Evolutionary conservation across 495 filamentous ascomycete genomes (phyloP).

Genomic region (Glarea lozoyensis): DNA sequence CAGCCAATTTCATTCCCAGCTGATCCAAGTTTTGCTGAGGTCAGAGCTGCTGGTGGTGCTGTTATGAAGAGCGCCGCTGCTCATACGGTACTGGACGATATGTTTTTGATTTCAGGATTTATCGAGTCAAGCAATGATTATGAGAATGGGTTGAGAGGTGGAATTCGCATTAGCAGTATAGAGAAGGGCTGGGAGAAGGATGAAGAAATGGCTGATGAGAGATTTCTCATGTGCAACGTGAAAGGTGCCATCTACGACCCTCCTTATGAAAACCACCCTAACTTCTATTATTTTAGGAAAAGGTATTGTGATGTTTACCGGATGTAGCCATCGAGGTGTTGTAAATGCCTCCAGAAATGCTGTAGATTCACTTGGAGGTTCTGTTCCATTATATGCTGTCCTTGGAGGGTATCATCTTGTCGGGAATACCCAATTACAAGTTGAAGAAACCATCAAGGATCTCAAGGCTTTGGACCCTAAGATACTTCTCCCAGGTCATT

Average conservation of each 20-base stretch:
- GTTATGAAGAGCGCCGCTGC: conserved; percentile 34
- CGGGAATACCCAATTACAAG: conserved; percentile 32
- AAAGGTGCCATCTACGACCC: conserved; percentile 33
- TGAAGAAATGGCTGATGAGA: conserved; percentile 47
- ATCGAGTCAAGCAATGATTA: conserved; percentile 47
- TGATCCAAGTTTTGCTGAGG: conserved; percentile 47
- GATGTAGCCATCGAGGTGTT: conserved; percentile 54
- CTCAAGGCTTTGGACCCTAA: conserved; percentile 44
- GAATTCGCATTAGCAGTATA: conserved; percentile 34
- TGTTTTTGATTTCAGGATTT: conserved; percentile 49
- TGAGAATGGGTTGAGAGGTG: conserved; percentile 41
- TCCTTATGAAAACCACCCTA: not conserved
- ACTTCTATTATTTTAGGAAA: conserved; percentile 24
- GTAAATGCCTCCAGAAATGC: conserved; percentile 48
- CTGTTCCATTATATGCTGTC: conserved; percentile 43
- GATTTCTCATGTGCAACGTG: conserved; percentile 48
- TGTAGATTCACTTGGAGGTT: conserved; percentile 26
- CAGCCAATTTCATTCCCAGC: conserved; percentile 44
- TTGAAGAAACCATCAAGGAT: conserved; percentile 39
- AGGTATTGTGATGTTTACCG: conserved; percentile 53
- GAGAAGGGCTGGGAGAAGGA: conserved; percentile 44
- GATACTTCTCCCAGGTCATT: conserved; percentile 50
- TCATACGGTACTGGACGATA: conserved; percentile 44
- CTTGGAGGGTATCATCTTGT: conserved; percentile 55
- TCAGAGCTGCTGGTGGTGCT: conserved; percentile 36